Conservation (phyloP, 2,329 filamentous ascomycete genomes). For the Botryotinia narcissicola region DNA sequence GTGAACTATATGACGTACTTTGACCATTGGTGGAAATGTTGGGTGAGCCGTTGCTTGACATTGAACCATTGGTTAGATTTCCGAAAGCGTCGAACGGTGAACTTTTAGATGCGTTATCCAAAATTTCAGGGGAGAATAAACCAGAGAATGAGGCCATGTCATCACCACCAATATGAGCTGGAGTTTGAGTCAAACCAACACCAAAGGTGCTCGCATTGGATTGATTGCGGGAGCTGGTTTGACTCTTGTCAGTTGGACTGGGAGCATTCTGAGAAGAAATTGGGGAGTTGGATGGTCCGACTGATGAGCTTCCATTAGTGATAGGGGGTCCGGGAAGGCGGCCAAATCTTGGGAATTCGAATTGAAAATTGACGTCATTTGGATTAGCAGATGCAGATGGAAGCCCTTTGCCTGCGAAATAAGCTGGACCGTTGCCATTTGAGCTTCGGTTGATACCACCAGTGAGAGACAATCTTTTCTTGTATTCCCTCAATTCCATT, state of each 20-base stretch:
- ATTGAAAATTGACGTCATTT: constrained; percentile 80
- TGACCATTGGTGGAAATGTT: constrained; percentile 39
- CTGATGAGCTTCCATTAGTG: constrained; percentile 20
- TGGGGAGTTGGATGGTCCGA: constrained; percentile 31
- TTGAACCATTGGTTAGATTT: constrained; percentile 48
- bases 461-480: constrained; percentile 72
- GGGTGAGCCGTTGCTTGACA: constrained; percentile 39
- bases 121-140: constrained; percentile 57
- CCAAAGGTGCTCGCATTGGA: constrained; percentile 39
- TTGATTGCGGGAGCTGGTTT: constrained; percentile 34
- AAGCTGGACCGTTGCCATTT: constrained; percentile 29
- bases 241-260: constrained; percentile 30
- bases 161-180: constrained; percentile 28
- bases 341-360: constrained; percentile 95
- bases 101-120: constrained; percentile 46
- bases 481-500: constrained; percentile 82
- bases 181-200: constrained; percentile 28
- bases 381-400: constrained; percentile 53
- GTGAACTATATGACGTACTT: constrained; percentile 61
- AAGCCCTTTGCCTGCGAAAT: constrained; percentile 45
- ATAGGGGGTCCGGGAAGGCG: constrained; percentile 54
- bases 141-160: constrained; percentile 55
- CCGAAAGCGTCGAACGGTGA: constrained; percentile 43
- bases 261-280: constrained; percentile 22
- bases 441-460: constrained; percentile 27